Percentiles rank a stretch among this genome's conserved stretches.
phyloP scores from a whole-genome alignment of 129 eudicot genomes.

The Tanacetum coccineum region DNA sequence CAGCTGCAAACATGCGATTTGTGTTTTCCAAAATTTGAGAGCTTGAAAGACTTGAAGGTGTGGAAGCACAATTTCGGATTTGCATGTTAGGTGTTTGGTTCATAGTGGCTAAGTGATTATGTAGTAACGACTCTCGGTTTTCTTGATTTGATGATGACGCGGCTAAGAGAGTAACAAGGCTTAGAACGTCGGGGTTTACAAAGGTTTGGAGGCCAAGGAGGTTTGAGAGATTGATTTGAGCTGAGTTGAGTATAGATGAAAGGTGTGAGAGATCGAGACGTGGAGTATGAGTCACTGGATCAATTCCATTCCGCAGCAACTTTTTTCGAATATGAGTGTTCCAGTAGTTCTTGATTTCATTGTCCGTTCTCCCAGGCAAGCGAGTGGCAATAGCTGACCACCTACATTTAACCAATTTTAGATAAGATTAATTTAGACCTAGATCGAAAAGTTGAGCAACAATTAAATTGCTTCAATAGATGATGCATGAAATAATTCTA shows the following conservation, averaged over 20 bases:
- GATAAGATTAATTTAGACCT: neutral
- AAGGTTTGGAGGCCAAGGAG: constrained; percentile 58
- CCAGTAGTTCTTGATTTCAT: constrained; percentile 67
- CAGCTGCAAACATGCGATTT: constrained; percentile 21
- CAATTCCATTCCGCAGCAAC: constrained; percentile 52
- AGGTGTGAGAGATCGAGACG: constrained; percentile 57
- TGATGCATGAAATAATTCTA: no score
- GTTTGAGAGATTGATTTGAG: constrained; percentile 49
- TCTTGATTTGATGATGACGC: constrained; percentile 18
- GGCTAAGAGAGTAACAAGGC: constrained; percentile 43
- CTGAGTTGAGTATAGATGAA: constrained; percentile 53
- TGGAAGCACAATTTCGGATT: constrained; percentile 7
- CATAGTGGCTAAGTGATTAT: constrained; percentile 21
- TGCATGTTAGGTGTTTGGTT: constrained; percentile 31
- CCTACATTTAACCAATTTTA: constrained; percentile 21
- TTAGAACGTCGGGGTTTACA: constrained; percentile 50
- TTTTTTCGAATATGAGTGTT: constrained; percentile 56
- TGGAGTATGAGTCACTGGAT: constrained; percentile 71
- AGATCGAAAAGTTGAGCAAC: neutral
- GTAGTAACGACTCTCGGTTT: constrained; percentile 23
- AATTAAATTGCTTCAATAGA: neutral
- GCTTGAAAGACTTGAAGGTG: constrained; percentile 17
- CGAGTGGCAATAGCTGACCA: constrained; percentile 64
- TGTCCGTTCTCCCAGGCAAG: constrained; percentile 64
- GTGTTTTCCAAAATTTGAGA: constrained; percentile 21